Conservation (phyloP, 306 rosid genomes). For the Castanea sativa region DNA sequence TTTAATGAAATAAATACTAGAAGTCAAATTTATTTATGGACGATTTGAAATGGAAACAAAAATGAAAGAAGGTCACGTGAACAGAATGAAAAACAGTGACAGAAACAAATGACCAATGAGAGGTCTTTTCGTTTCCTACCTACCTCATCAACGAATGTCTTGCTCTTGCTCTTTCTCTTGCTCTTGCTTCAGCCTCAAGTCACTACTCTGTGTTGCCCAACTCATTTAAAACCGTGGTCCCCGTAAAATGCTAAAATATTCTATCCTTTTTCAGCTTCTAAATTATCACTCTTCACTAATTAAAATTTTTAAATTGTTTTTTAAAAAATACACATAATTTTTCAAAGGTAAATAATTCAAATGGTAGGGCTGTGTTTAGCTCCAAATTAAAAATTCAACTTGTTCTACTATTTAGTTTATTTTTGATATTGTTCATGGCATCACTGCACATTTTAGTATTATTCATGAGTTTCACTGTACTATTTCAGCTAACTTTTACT, state of each 20-base stretch:
- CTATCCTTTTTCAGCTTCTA: background rate
- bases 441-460: no score
- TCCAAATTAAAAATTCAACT: no score
- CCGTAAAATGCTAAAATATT: no score
- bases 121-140: constrained; percentile 10
- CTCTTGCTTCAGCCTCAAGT: background rate
- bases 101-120: background rate
- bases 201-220: background rate
- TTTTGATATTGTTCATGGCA: no score
- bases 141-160: constrained; percentile 7
- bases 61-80: background rate
- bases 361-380: no score
- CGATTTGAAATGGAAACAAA: background rate
- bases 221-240: background rate
- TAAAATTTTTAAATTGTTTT: background rate
- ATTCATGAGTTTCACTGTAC: no score
- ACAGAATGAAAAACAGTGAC: constrained; percentile 16
- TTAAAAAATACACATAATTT: no score
- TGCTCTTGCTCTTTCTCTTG: background rate
- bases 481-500: no score
- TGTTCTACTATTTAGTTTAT: no score
- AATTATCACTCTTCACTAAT: background rate
- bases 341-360: no score
- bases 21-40: no score
- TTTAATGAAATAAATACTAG: no score